phyloP scores from a whole-genome alignment of 768 basidiomycete species.

The Boletus bicolor region DNA sequence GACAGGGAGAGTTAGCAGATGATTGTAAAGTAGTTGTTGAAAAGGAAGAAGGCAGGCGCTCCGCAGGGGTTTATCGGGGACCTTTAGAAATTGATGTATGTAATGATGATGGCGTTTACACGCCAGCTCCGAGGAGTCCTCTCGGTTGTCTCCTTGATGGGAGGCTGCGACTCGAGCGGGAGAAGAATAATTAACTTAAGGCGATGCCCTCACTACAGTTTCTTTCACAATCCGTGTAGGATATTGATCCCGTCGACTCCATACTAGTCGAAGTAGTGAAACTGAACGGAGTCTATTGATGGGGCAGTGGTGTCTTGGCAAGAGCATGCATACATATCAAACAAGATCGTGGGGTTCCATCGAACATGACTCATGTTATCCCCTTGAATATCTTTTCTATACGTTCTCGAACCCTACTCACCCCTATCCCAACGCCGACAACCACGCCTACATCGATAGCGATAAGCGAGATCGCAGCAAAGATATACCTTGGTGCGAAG shows the following conservation, averaged over 20 bases:
- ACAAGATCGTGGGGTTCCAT: neutral
- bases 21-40: conserved; percentile 5
- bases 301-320: no score
- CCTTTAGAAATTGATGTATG: conserved; percentile 11
- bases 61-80: neutral
- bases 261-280: neutral
- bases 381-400: conserved; percentile 23
- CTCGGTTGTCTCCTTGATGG: neutral
- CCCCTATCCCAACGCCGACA: conserved; percentile 23
- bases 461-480: conserved; percentile 60
- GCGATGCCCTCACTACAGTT: conserved; percentile 5
- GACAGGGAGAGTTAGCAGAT: neutral
- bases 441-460: conserved; percentile 61
- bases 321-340: neutral
- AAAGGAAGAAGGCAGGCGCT: conserved; percentile 4
- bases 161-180: neutral
- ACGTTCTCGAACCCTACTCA: conserved; percentile 18
- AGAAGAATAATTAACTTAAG: neutral
- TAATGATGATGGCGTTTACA: conserved; percentile 12
- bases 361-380: conserved; percentile 8
- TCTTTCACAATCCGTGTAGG: neutral
- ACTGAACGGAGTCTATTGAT: neutral
- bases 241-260: neutral
- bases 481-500: conserved; percentile 94
- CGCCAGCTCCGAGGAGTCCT: conserved; percentile 20